Conservation (phyloP, 441 rosid genomes). For the Adansonia rubrostipa region DNA sequence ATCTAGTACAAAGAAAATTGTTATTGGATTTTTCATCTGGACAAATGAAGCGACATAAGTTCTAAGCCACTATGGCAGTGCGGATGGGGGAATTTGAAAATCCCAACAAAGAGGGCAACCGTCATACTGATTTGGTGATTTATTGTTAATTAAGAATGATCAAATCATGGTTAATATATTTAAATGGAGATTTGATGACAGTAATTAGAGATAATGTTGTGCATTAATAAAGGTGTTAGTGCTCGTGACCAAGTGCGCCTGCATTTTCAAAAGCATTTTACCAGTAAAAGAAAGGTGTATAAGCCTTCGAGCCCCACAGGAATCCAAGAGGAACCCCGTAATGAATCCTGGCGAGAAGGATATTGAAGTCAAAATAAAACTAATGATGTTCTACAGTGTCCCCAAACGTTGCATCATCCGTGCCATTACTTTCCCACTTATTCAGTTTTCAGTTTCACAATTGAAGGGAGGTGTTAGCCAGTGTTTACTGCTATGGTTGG, state of each 20-base stretch:
- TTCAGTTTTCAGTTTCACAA: not conserved
- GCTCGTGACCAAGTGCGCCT: constrained; percentile 39
- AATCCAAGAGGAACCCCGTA: not conserved
- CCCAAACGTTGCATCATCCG: not conserved
- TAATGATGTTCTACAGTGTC: not conserved
- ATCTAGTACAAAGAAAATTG: not conserved
- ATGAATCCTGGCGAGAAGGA: not conserved
- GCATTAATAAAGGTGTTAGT: constrained; percentile 31
- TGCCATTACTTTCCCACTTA: not conserved
- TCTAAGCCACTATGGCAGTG: not conserved
- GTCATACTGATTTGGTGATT: too few species aligned
- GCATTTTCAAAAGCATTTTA: constrained; percentile 31
- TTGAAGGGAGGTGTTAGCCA: not conserved
- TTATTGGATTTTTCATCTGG: not conserved
- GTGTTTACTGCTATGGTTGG: constrained; percentile 36
- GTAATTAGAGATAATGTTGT: not conserved
- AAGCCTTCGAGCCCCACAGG: constrained; percentile 39
- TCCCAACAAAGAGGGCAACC: not conserved
- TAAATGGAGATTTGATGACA: constrained; percentile 28
- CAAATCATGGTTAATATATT: constrained; percentile 6
- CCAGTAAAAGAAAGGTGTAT: constrained; percentile 42
- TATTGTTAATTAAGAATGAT: not conserved
- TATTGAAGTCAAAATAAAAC: constrained; percentile 19
- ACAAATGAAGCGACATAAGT: not conserved
- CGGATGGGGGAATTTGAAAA: constrained; percentile 11